Base-by-base conservation (phyloP, 257 asterid species). In the Lithospermum erythrorhizon region DNA sequence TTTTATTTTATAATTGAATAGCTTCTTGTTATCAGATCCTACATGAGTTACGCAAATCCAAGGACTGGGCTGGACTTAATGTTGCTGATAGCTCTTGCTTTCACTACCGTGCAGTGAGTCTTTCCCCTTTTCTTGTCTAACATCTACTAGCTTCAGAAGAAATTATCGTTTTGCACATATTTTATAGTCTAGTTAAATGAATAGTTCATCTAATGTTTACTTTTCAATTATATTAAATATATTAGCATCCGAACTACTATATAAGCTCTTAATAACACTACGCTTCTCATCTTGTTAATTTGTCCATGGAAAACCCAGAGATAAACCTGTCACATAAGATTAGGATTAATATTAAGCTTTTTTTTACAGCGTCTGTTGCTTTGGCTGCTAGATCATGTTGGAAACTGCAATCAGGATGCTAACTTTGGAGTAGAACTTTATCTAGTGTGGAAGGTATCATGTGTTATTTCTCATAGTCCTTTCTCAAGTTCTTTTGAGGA, bases 61-160 rank as follows among this genome's bases (percentile, higher is more conserved):
- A 70, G 70, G 86, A 77, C 56, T 93, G 97, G 97, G 82, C 97
- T 59, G 91, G 73, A 16, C 87, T 88, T 65, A 94, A 93, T 66
- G 87, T 82, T 61, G 97, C 95, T 55, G 98, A 93, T 83, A 93
- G 85, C 74, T 93, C 98, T 53, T 93, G 97, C 78, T 93, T 83
- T 77, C 98, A 93, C 72, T 93, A 84, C 83, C 94, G 90, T 29
- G 76, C 86, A 57, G 95, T 89, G 73, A 78, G 97, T 86, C n/a
- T 24, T 17, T 37, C 27, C 16, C 24, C 14, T 29, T 22, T 21
- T 47, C 9, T 15, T 49, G 37, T 2, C 11, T 49, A 37, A 14
- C 9, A 56, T 41, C 55, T 56, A 16, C 29, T 35, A 24, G 5
- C 2, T 63, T 53, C 6, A 9, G 16, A 57, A 47, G 25, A 9